Percentiles rank a stretch among this genome's conserved stretches.
phyloP scores from a whole-genome alignment of 352 stramenopile species.

The Pythium coloratum region DNA sequence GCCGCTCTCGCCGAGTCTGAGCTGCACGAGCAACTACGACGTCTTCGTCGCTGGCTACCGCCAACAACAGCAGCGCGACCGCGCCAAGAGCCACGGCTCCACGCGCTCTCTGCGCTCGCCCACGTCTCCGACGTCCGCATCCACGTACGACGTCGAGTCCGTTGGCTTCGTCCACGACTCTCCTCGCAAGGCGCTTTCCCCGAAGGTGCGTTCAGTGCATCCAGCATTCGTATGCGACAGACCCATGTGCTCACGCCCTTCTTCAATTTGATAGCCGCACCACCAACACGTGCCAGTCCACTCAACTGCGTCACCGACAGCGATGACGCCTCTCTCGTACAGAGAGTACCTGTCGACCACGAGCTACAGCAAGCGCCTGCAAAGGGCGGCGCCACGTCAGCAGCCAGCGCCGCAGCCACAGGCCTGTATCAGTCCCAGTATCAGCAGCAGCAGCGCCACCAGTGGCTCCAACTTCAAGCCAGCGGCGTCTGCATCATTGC shows the following conservation, averaged over 20 bases:
- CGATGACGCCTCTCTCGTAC: conserved; percentile 36
- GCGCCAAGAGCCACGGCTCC: background rate
- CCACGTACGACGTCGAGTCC: conserved; percentile 15
- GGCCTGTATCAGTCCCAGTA: background rate
- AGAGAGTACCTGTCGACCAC: conserved; percentile 54
- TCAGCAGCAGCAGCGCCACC: background rate
- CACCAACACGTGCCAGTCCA: conserved; percentile 14
- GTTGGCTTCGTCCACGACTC: conserved; percentile 5
- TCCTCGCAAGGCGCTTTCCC: background rate
- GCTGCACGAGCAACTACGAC: conserved; percentile 39
- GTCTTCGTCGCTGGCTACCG: conserved; percentile 39
- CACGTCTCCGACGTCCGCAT: conserved; percentile 19
- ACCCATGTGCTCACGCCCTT: background rate
- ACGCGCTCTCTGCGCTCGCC: conserved; percentile 16
- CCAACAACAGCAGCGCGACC: conserved; percentile 11
- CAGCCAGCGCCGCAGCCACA: background rate
- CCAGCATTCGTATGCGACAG: conserved; percentile 12
- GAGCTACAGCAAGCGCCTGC: conserved; percentile 49
- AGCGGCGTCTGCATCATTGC: background rate
- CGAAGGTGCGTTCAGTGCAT: background rate
- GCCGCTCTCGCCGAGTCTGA: conserved; percentile 29
- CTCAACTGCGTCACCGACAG: conserved; percentile 13
- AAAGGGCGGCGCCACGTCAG: conserved; percentile 2
- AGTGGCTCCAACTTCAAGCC: background rate
- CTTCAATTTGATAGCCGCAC: conserved; percentile 5